These are phyloP conservation scores for Arachis hypogaea DNA, from an alignment of 306 rosid genomes.

Conservation along the genomic window DNA sequence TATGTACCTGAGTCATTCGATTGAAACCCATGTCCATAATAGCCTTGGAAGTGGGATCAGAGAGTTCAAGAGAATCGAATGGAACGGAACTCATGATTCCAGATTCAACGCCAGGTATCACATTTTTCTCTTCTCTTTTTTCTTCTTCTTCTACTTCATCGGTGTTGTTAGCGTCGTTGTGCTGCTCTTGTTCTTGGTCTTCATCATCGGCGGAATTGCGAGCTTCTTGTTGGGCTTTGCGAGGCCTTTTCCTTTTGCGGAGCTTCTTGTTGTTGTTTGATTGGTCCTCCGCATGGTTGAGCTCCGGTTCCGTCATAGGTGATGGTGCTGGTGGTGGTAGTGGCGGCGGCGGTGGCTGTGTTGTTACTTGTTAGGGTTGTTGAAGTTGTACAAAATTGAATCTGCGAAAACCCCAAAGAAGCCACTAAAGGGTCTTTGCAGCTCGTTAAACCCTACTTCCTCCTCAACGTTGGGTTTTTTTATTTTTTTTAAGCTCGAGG, in stretches of 20 bases:
- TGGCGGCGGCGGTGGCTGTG: too few relatives aligned
- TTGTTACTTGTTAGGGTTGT: too few relatives aligned
- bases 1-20: slow-evolving; percentile 62
- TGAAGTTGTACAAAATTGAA: neutral
- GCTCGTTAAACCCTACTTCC: too few relatives aligned
- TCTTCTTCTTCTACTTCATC: slow-evolving; percentile 22
- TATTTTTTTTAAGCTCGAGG: too few relatives aligned
- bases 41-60: slow-evolving; percentile 64
- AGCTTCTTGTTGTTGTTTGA: slow-evolving; percentile 49
- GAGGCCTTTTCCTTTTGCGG: slow-evolving; percentile 58
- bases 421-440: too few relatives aligned
- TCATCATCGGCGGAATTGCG: slow-evolving; percentile 7
- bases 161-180: neutral
- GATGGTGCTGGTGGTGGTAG: slow-evolving; percentile 4
- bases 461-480: too few relatives aligned
- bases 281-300: slow-evolving; percentile 35
- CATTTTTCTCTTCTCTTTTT: slow-evolving; percentile 29
- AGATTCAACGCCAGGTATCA: slow-evolving; percentile 27
- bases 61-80: slow-evolving; percentile 63
- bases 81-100: slow-evolving; percentile 71
- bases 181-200: slow-evolving; percentile 4
- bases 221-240: slow-evolving; percentile 30
- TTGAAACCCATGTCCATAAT: slow-evolving; percentile 63
- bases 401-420: neutral
- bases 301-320: slow-evolving; percentile 49